Conservation (phyloP, 768 basidiomycete species). For the Tremella mesenterica region DNA sequence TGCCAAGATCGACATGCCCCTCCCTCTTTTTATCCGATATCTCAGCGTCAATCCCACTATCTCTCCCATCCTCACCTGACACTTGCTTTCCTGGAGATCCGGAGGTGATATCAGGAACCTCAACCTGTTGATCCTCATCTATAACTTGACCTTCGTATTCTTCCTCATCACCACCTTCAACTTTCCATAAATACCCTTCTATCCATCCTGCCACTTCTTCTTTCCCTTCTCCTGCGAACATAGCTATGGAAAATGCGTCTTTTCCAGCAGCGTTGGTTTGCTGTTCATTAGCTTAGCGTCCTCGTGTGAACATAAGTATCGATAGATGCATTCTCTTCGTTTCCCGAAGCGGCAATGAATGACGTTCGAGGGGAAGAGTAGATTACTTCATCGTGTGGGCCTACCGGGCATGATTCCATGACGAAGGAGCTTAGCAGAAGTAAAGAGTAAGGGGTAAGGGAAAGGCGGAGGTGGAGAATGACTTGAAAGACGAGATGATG, state of each 20-base stretch:
- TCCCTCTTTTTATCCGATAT: too few species aligned
- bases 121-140: conserved; percentile 71
- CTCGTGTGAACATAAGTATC: conserved; percentile 51
- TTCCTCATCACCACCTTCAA: conserved; percentile 69
- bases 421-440: background rate
- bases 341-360: conserved; percentile 49
- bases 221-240: conserved; percentile 42
- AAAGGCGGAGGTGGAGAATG: too few species aligned
- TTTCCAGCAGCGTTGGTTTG: conserved; percentile 37
- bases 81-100: too few species aligned
- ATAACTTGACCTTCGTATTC: conserved; percentile 67
- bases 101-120: too few species aligned
- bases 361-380: too few species aligned
- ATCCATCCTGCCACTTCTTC: conserved; percentile 44
- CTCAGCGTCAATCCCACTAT: too few species aligned
- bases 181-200: conserved; percentile 54
- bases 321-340: too few species aligned
- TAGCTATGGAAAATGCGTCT: conserved; percentile 39
- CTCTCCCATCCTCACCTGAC: too few species aligned
- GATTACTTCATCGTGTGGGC: too few species aligned
- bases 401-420: background rate
- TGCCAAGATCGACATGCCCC: too few species aligned
- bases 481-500: too few species aligned
- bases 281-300: conserved; percentile 11
- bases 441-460: too few species aligned